Evolutionary conservation across 2,329 filamentous ascomycete genomes (phyloP).

Genomic region (Anisogramma anomala): DNA sequence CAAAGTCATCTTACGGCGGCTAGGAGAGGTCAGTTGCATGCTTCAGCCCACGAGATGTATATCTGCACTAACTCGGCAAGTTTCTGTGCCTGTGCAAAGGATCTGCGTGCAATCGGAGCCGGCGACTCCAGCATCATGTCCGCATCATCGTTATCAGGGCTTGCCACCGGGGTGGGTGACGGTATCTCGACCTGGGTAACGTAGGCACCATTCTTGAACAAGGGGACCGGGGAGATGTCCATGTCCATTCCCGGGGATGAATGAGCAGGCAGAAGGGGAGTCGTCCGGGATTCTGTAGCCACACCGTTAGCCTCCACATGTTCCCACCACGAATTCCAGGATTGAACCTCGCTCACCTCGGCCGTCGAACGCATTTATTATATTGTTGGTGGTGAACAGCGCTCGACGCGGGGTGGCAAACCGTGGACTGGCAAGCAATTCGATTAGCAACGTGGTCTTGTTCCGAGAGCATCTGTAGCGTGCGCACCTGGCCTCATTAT

Average conservation of each 20-base stretch:
- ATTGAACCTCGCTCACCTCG: constrained; percentile 44
- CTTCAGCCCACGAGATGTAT: constrained; percentile 13
- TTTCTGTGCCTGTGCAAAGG: constrained; percentile 38
- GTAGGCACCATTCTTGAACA: constrained; percentile 62
- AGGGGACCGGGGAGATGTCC: constrained; percentile 87
- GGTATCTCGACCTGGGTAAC: constrained; percentile 52
- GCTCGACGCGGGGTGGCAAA: constrained; percentile 73
- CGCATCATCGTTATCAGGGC: constrained; percentile 31
- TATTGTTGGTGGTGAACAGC: constrained; percentile 64
- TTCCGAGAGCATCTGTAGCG: constrained; percentile 13
- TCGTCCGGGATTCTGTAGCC: constrained; percentile 60
- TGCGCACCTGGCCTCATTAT: constrained; percentile 66
- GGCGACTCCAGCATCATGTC: constrained; percentile 48
- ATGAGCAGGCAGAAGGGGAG: constrained; percentile 63
- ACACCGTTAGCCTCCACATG: constrained; percentile 18
- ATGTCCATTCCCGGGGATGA: constrained; percentile 71
- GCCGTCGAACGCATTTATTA: constrained; percentile 46
- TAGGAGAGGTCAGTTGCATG: constrained; percentile 25
- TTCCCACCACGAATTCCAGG: background rate
- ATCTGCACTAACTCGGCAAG: constrained; percentile 39
- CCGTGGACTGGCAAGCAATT: constrained; percentile 50
- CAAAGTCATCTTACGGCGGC: constrained; percentile 55
- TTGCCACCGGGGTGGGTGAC: constrained; percentile 57
- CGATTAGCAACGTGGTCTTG: constrained; percentile 14
- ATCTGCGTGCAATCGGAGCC: constrained; percentile 34